Conservation (phyloP, 1,284 basidiomycete species). For the Cryptococcus jaspeensis region DNA sequence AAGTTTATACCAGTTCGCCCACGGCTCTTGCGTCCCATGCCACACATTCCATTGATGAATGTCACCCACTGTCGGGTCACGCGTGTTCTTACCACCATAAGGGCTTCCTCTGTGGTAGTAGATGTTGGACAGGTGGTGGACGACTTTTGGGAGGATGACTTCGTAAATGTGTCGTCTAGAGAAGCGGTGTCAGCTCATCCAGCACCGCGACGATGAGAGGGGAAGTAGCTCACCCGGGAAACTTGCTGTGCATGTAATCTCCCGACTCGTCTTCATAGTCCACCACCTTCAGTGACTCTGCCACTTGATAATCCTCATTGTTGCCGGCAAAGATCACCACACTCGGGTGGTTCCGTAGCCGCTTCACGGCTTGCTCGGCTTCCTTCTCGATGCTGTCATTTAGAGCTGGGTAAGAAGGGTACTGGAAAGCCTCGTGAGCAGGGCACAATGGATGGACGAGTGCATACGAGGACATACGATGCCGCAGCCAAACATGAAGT, state of each 20-base stretch:
- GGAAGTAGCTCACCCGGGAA: conserved; percentile 62
- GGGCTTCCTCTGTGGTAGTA: conserved; percentile 81
- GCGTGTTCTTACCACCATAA: conserved; percentile 75
- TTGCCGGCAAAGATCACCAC: conserved; percentile 87
- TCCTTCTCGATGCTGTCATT: conserved; percentile 53
- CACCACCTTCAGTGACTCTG: conserved; percentile 70
- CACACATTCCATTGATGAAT: conserved; percentile 91
- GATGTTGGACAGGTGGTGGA: conserved; percentile 63
- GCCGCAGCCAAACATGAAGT: conserved; percentile 59
- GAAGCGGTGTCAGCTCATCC: neutral
- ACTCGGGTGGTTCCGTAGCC: conserved; percentile 55
- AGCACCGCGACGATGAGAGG: neutral
- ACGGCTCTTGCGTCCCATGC: conserved; percentile 79
- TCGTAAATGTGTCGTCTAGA: conserved; percentile 77
- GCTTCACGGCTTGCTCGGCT: conserved; percentile 53
- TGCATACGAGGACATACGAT: conserved; percentile 53
- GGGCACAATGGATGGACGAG: neutral
- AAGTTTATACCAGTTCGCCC: conserved; percentile 84
- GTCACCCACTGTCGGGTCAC: conserved; percentile 75
- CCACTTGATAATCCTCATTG: conserved; percentile 71
- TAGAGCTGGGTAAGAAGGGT: conserved; percentile 55
- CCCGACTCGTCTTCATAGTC: conserved; percentile 77
- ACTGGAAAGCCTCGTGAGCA: conserved; percentile 30
- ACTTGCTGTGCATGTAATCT: conserved; percentile 76
- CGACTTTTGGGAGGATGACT: conserved; percentile 69